Percentiles rank a stretch among this genome's conserved stretches.
phyloP scores from a whole-genome alignment of 345 rosid species.

The Salix koriyanagi region DNA sequence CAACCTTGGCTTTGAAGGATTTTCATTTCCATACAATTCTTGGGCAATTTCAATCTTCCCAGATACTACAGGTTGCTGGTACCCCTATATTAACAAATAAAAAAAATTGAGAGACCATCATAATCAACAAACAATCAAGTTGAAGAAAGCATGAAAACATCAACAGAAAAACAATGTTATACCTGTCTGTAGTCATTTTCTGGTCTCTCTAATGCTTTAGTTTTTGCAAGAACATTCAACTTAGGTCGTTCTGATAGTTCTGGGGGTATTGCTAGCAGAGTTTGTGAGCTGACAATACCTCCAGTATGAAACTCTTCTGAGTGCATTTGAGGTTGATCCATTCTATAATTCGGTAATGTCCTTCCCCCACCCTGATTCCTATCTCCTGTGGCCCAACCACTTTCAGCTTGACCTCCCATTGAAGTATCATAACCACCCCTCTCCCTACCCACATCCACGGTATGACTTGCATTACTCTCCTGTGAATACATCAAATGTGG shows the following conservation, averaged over 20 bases:
- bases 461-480: not conserved
- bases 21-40: not conserved
- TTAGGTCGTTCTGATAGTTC: conserved; percentile 8
- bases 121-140: not conserved
- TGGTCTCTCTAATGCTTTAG: conserved; percentile 5
- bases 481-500: conserved; percentile 13
- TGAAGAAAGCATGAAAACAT: not conserved
- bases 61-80: not conserved
- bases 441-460: conserved; percentile 4
- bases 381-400: conserved; percentile 6
- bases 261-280: not conserved
- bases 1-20: conserved; percentile 9
- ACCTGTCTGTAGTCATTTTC: conserved; percentile 18
- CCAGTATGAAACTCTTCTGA: conserved; percentile 6
- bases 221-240: conserved; percentile 2
- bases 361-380: not conserved
- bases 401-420: conserved; percentile 13
- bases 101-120: not conserved
- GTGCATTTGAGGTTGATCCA: conserved; percentile 1
- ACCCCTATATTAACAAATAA: not conserved
- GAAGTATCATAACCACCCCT: conserved; percentile 8
- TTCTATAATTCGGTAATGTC: conserved; percentile 1
- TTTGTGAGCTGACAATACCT: not conserved
- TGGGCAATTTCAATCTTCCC: conserved; percentile 4
- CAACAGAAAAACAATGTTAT: not conserved